These are phyloP conservation scores for Dendrobium huoshanense DNA, from an alignment of 106 monocot genomes.

Conservation along the genomic window DNA sequence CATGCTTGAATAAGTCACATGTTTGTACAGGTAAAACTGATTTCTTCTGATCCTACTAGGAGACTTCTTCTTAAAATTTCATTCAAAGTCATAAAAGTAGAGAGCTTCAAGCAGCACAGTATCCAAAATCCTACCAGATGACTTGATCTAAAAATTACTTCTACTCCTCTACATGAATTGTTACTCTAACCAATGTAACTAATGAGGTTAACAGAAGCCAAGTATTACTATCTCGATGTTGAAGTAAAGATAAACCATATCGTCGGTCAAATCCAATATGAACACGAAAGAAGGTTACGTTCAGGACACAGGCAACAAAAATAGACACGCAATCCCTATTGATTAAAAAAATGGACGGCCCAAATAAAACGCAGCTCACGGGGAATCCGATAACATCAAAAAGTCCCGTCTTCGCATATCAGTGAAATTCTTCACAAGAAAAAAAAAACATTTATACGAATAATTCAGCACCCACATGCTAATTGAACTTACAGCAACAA, in stretches of 20 bases:
- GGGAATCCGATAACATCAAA: background rate
- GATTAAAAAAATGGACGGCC: background rate
- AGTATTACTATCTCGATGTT: too few relatives aligned
- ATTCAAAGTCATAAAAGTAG: too few relatives aligned
- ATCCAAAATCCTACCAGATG: too few relatives aligned
- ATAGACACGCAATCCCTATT: background rate
- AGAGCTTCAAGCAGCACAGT: too few relatives aligned
- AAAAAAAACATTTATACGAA: background rate
- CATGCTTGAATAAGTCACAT: too few relatives aligned
- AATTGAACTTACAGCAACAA: background rate
- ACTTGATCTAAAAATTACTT: too few relatives aligned
- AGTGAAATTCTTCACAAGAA: background rate
- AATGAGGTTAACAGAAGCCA: too few relatives aligned
- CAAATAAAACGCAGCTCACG: background rate
- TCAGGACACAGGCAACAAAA: background rate
- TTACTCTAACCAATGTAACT: too few relatives aligned
- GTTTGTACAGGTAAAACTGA: too few relatives aligned
- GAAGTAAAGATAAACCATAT: background rate
- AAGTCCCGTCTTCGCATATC: background rate
- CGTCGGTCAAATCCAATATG: background rate
- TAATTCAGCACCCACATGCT: background rate
- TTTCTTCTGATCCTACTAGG: too few relatives aligned
- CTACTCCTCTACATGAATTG: too few relatives aligned
- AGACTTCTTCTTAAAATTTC: too few relatives aligned
- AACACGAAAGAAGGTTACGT: background rate